Evolutionary conservation across 2,329 filamentous ascomycete genomes (phyloP), one percentile per base, ranked within the genome.

Genomic region (Saccharata proteae): DNA sequence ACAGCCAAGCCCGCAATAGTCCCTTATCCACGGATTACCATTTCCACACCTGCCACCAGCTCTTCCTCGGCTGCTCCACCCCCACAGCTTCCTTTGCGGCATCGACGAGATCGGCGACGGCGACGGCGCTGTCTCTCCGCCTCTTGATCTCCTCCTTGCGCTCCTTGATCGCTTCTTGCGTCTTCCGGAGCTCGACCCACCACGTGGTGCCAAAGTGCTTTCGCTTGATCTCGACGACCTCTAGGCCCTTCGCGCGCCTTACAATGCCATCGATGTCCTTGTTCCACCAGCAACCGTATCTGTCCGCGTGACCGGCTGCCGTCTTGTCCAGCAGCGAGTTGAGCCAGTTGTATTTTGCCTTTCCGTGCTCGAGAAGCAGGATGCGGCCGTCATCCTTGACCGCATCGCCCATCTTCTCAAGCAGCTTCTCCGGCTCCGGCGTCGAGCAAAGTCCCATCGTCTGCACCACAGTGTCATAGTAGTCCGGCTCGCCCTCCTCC

Each of bases 281-380:
- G 40, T 67, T 67, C 57, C 58, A 67, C 62, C 63, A 67, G 41
- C 64, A 67, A 12, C 64, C 64, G 38, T 65, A 59, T 26, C 57
- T 51, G 29, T 64, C 56, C 2, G 64, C 64, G 40, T 67, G 64
- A 36, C 53, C 55, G 22, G 59, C 49, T 12, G 64, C 64, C 7
- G 56, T 47, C 32, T 54, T 54, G 40, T 67, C 62, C 30, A 67
- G 44, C 20, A 64, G 42, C 8, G 43, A 46, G 45, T 67, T 66
- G 39, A 67, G 40, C 64, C 64, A 67, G 6, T 53, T 40, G 38
- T 58, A 58, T 38, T 64, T 52, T 40, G 56, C 59, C 34, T 58
- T 55, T n/a, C 64, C 64, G 41, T 67, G 64, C 48, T 67, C 64
- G 5, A 67, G 50, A 13, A 67, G 52, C 30, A 65, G 35, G 34